Base-by-base conservation (phyloP, 495 filamentous ascomycete species). In the Monascus purpureus region DNA sequence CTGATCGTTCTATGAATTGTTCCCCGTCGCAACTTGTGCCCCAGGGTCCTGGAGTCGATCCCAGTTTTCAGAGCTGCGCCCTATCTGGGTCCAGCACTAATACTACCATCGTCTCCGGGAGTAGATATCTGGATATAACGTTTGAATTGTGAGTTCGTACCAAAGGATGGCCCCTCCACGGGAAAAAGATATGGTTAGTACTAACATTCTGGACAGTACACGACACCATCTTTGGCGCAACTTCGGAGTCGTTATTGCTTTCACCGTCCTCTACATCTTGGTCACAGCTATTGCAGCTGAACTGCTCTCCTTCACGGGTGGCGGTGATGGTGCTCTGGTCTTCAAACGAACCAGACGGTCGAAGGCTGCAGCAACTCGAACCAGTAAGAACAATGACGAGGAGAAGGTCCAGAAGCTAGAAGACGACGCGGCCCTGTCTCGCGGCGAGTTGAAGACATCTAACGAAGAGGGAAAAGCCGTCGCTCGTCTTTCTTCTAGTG, bases 171-270 rank as follows among this genome's bases (percentile, higher is more conserved):
- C n/a, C n/a, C n/a, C n/a, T n/a, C n/a, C n/a, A n/a, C n/a, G n/a
- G n/a, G n/a, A n/a, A n/a, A n/a, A n/a, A n/a, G n/a, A n/a, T n/a
- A n/a, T n/a, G n/a, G n/a, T n/a, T n/a, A n/a, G n/a, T 7, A 17
- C 29, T 31, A 31, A 31, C 29, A 30, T 13, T 31, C 7, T 17
- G 6, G 9, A 7, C 13, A 31, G 29, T 45, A 68, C 59, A 3
- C 69, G 73, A 1, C 42, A 50, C 9, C 67, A 90, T 43, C 49
- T 86, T 12, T 90, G 82, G 82, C 75, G 80, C 12, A 86, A 90
- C 47, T 83, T 80, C 45, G 81, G 77, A 29, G 75, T 86, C 13
- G 41, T 85, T 23, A 66, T 83, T 25, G 77, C 75, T 11, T 84
- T 81, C 32, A 67, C 57, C 4, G 65, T 78, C 8, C 55, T 81